Evolutionary conservation across 2,329 filamentous ascomycete genomes (phyloP), one percentile per base, ranked within the genome.

Genomic region (Septoria petroselini): DNA sequence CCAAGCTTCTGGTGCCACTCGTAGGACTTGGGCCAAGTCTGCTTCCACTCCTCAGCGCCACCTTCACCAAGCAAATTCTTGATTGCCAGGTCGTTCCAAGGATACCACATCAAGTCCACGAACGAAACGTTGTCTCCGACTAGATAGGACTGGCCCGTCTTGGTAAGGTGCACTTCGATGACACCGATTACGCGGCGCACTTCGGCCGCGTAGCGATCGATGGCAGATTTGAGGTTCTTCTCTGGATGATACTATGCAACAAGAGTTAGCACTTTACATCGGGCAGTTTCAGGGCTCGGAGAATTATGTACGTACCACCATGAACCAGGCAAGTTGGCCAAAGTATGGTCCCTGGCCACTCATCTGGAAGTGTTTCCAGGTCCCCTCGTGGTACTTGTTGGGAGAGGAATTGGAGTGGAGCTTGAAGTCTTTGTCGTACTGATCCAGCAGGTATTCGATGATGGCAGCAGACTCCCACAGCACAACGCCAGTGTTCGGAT

Each of bases 161-260:
- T 63, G 46, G 63, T 58, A 11, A 76, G 61, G 21, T 66, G 63
- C 3, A 54, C 48, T 27, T 78, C 70, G 9, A 78, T 60, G 4
- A 78, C 73, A 11, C 66, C 66, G 3, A 69, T 61, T 12, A 78
- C 67, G 29, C 76, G 73, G 14, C 66, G 62, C 43, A 73, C 63
- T 58, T 78, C 75, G 23, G 69, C 68, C n/a, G 59, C 46, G 57
- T 76, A 78, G 21, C 75, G 70, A 7, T 74, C 69, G n/a, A 71
- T 59, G 4, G 72, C 74, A 8, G 67, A 70, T 0, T 34, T 39
- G 9, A 47, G 59, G 65, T 23, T 75, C 19, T 54, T 71, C 50
- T 77, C 73, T 0, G 62, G 62, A 58, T 76, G 70, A 49, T 68
- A 72, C 43, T 49, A 5, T 27, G 21, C 12, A 15, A 2, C 9